Evolutionary conservation across 2,329 filamentous ascomycete species (phyloP).

Genomic region (Cercospora zeina): DNA sequence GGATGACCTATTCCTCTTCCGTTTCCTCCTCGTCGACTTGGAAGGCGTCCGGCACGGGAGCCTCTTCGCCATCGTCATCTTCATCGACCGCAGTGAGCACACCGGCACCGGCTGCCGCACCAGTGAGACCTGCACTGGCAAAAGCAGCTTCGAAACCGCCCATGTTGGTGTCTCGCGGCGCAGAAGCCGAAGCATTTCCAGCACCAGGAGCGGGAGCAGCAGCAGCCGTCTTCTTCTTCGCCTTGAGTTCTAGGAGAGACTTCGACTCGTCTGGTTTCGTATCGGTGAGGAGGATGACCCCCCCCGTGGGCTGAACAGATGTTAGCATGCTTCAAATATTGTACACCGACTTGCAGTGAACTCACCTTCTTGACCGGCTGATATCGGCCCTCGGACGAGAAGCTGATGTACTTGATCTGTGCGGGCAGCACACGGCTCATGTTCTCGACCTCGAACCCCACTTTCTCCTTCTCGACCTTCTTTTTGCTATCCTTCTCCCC

Average conservation of each 20-base stretch:
- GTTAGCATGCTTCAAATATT: constrained; percentile 44
- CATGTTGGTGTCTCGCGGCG: constrained; percentile 39
- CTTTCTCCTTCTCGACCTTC: constrained; percentile 92
- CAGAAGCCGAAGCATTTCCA: constrained; percentile 25
- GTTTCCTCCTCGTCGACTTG: constrained; percentile 71
- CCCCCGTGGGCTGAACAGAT: constrained; percentile 73
- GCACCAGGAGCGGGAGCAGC: constrained; percentile 45
- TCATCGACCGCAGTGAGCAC: constrained; percentile 88
- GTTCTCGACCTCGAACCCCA: constrained; percentile 94
- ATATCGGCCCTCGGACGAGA: constrained; percentile 78
- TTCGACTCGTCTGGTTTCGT: constrained; percentile 77
- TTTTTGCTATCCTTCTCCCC: constrained; percentile 71
- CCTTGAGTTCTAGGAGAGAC: constrained; percentile 82
- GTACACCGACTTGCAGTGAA: neutral
- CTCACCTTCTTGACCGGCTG: constrained; percentile 87
- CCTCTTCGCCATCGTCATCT: constrained; percentile 72
- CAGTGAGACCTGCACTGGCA: constrained; percentile 25
- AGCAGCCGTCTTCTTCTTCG: constrained; percentile 69
- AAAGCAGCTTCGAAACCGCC: constrained; percentile 31
- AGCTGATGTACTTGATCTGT: constrained; percentile 94
- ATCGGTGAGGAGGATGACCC: constrained; percentile 87
- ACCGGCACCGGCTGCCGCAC: constrained; percentile 58
- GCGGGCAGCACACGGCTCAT: constrained; percentile 91
- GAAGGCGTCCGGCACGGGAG: constrained; percentile 68
- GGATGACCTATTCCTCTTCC: constrained; percentile 37